Percentiles rank a stretch among this genome's conserved stretches.
These are phyloP conservation scores for Dendrobium catenatum DNA, from an alignment of 106 monocot genomes.

Conservation along the genomic window DNA sequence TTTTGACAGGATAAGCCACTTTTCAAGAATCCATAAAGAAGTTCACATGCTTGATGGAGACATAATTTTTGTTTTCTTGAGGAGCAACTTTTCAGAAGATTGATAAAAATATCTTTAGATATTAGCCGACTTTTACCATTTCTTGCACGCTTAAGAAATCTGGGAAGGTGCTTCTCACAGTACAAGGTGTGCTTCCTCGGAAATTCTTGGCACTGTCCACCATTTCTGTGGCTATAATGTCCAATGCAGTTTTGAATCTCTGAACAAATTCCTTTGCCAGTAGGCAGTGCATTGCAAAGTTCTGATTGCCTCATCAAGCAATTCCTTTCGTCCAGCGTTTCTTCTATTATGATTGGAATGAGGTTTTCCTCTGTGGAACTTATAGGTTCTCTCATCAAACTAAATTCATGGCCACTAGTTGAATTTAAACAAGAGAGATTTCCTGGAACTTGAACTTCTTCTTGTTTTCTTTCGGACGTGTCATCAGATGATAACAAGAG, in stretches of 20 bases:
- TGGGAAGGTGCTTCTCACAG: constrained; percentile 79
- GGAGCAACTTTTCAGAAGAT: constrained; percentile 47
- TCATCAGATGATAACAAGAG: constrained; percentile 11
- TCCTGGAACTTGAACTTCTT: constrained; percentile 11
- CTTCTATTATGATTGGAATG: constrained; percentile 22
- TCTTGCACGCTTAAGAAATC: constrained; percentile 73
- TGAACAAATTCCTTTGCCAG: constrained; percentile 8
- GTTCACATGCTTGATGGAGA: constrained; percentile 80
- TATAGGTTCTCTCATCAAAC: constrained; percentile 12
- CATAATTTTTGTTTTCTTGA: constrained; percentile 56
- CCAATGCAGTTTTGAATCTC: constrained; percentile 59
- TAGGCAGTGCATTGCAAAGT: constrained; percentile 27
- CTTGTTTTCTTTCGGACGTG: constrained; percentile 25
- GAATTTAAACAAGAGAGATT: constrained; percentile 21
- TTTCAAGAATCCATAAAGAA: constrained; percentile 84
- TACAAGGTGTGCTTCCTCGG: constrained; percentile 63
- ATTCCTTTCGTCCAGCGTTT: constrained; percentile 50
- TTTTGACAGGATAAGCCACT: constrained; percentile 47
- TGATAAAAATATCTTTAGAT: constrained; percentile 76
- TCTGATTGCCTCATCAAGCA: constrained; percentile 43
- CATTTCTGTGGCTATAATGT: constrained; percentile 26
- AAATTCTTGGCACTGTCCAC: constrained; percentile 49
- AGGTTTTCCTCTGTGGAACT: constrained; percentile 24
- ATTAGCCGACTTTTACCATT: constrained; percentile 58
- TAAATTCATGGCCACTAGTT: constrained; percentile 11